Evolutionary conservation across 371 early-diverging fungal species (phyloP), one percentile per base, ranked within the genome.

Genomic region (Apophysomyces variabilis): DNA sequence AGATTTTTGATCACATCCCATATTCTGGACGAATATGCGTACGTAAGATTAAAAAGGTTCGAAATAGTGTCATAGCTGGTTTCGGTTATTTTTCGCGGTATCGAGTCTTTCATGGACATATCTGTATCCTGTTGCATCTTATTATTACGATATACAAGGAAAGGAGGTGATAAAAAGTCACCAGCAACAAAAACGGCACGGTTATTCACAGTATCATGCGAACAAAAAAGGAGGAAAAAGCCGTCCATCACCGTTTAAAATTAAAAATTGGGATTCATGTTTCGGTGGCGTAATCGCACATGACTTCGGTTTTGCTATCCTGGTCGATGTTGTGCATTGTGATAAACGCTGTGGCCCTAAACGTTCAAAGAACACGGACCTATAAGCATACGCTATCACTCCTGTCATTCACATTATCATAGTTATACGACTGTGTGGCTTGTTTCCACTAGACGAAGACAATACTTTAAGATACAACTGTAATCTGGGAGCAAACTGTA

Each of bases 211-310:
- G 54, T 21, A 5, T 50, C 54, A 50, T 50, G 54, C 54, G 54
- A 50, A 50, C 54, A 50, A 50, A 50, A 50, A 50, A 41, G 41
- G 41, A 26, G 41, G 13, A 47, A 50, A 50, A 50, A 50, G 54
- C 54, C 8, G 54, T 50, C 54, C 54, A 50, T 1, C 21, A 21
- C 54, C 16, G 32, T 41, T 41, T 18, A 50, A 50, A 18, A 35
- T 21, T 21, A 21, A 50, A 26, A 26, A 2, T 32, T 1, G 16
- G 7, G 54, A 26, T 21, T 50, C 21, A 21, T 50, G 54, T 50
- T n/a, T 18, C n/a, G 16, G 21, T 5, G 54, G 54, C 54, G 54
- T 50, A 50, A 50, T 16, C 54, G 21, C 54, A 50, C 21, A 21
- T 18, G 54, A 50, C 7, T 21, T 7, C 35, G 6, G 9, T 50